A percentile compares a stretch with the other conserved stretches of the same genome.
Conservation (phyloP, 2,329 filamentous ascomycete genomes). For the Colletotrichum sp. region DNA sequence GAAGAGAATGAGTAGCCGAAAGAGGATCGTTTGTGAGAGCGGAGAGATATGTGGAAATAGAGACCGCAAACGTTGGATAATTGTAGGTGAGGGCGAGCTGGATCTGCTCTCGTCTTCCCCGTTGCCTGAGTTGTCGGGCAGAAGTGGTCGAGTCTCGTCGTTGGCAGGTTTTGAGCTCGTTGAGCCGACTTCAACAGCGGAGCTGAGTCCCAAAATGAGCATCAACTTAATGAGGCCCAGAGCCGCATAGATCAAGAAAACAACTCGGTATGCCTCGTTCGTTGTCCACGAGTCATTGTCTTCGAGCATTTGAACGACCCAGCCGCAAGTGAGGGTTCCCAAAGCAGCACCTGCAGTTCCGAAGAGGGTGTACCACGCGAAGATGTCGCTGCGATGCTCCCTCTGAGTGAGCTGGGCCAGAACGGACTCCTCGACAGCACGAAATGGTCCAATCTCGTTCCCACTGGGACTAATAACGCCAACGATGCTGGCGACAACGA, state of each 20-base stretch:
- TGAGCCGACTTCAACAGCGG: conserved; percentile 44
- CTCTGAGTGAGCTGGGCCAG: conserved; percentile 59
- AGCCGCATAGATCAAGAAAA: conserved; percentile 63
- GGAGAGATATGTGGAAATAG: conserved; percentile 18
- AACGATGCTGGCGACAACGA: conserved; percentile 61
- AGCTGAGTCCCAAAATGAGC: conserved; percentile 54
- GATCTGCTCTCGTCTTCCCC: neutral
- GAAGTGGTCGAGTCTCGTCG: neutral
- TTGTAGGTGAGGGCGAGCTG: neutral
- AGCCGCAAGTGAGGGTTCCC: conserved; percentile 64
- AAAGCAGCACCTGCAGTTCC: conserved; percentile 66
- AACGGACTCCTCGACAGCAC: conserved; percentile 65
- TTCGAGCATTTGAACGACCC: conserved; percentile 58
- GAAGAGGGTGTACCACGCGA: conserved; percentile 65
- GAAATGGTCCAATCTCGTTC: conserved; percentile 68
- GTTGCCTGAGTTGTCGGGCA: neutral
- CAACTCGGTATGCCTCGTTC: conserved; percentile 53
- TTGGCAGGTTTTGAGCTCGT: neutral
- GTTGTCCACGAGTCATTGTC: conserved; percentile 44
- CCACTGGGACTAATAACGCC: conserved; percentile 68
- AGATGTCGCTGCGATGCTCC: conserved; percentile 56
- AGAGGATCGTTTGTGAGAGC: conserved; percentile 14
- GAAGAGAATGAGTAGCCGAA: conserved; percentile 15
- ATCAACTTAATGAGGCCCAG: conserved; percentile 63
- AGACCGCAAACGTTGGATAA: conserved; percentile 1